Evolutionary conservation across 352 stramenopile genomes (phyloP), one percentile per base, ranked within the genome.

Genomic region (Pythium diclinum): DNA sequence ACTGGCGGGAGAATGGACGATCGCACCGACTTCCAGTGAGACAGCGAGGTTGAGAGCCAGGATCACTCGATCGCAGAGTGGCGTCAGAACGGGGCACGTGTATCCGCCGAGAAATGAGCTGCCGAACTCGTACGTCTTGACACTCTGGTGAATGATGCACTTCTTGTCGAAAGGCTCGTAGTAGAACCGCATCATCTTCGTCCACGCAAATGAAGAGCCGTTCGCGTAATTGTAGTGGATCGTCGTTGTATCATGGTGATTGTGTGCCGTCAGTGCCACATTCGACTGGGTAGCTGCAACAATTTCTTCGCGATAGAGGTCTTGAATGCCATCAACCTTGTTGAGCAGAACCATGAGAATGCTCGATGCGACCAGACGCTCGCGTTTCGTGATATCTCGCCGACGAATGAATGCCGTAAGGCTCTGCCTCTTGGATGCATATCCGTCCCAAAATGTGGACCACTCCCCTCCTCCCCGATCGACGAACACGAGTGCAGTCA

Each of bases 51-150:
- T 89, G 63, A 91, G 79, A 2, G 71, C 76, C 3, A 89, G 38
- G 17, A 91, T 38, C 2, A 79, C 75, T 28, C 79, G 79, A 38
- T 87, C 81, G 42, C 79, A 87, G 9, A 91, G 47, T 40, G 83
- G 81, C 59, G 74, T 89, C 19, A 91, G 44, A 4, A 89, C 75
- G 14, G 74, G 68, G 53, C 61, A 67, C 3, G 61, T 38, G 49
- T 86, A 81, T 21, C 68, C 70, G 5, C 81, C 76, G 0, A 88
- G 54, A 33, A 87, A 91, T 5, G 77, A 78, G 38, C 82, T 88
- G 16, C 79, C 79, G 59, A 88, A 91, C 53, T 87, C 76, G 53
- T 77, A 87, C 0, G 71, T 79, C 62, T 84, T 89, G 1, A 88
- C 71, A 34, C 73, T 65, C 25, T 91, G 81, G 28, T 86, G 78